Base-by-base conservation (phyloP, 192 early-diverging fungal genomes). In the Coemansia sp. region DNA sequence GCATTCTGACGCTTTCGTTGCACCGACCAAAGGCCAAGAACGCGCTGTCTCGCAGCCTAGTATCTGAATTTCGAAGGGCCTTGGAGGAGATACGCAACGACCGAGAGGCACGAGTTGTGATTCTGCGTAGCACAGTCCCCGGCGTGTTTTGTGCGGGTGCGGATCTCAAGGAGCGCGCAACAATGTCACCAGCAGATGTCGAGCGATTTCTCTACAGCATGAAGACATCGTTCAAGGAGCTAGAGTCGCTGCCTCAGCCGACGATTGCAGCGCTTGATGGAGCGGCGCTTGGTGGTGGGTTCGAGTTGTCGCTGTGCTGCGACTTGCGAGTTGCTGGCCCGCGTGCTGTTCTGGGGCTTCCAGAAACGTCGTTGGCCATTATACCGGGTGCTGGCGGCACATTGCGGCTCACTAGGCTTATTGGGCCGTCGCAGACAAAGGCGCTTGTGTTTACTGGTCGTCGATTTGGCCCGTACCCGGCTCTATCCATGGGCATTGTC, bases 371-470 rank as follows among this genome's bases (percentile, higher is more conserved):
- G 47, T 85, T 98, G 20, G 96, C 92, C 37, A 98, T 99, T 60
- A 98, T 99, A 59, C 97, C 97, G 29, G 97, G 96, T 36, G 95
- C 97, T 41, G 97, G 97, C 24, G 97, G 97, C 32, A 98, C 97
- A 8, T 93, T 97, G 77, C 88, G 96, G 25, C 83, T 98, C 39
- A 88, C 95, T 32, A 85, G 93, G 25, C 73, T 98, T 47, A 93
- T 99, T 60, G 97, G 97, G 5, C 59, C 84, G 25, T 84, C 94
- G 12, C 89, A 88, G 41, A 93, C 97, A 1, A 99, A 99, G 81
- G 95, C 97, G 49, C 85, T 99, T 9, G 93, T 99, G 42, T 99
- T 89, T 65, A 97, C 97, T 12, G 94, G 87, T 2, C 84, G 86
- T 29, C 84, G 87, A 2, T 74, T 96, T 63, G 82, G 88, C 42